Evolutionary conservation across 2,329 filamentous ascomycete species (phyloP).

Genomic region (Tolypocladium ophioglossoides): DNA sequence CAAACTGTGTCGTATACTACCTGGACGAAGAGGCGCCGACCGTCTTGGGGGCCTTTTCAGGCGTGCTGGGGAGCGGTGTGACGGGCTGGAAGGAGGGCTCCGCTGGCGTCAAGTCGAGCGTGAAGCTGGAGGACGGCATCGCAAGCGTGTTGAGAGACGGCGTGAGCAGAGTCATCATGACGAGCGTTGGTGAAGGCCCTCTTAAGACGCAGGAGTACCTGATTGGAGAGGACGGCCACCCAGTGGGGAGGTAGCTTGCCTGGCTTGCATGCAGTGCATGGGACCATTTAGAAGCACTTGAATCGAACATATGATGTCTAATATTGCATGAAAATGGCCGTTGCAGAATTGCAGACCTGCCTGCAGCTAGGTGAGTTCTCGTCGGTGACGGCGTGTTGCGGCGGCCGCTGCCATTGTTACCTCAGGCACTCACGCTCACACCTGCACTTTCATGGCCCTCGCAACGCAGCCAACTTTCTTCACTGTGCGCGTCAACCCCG

Average conservation of each 20-base stretch:
- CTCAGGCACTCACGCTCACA: not conserved
- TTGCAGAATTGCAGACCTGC: not conserved
- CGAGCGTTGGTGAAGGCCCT: slow-evolving; percentile 83
- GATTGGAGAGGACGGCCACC: slow-evolving; percentile 54
- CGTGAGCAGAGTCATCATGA: slow-evolving; percentile 82
- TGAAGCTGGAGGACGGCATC: slow-evolving; percentile 56
- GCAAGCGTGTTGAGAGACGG: slow-evolving; percentile 61
- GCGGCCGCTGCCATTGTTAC: not conserved
- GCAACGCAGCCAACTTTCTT: not conserved
- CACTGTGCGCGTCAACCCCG: not conserved
- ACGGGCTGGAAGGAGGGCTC: slow-evolving; percentile 60
- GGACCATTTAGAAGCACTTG: not conserved
- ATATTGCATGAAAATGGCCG: not conserved
- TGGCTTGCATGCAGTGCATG: not conserved
- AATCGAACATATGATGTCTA: not conserved
- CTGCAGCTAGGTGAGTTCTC: too few relatives aligned
- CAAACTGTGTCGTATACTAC: slow-evolving; percentile 96
- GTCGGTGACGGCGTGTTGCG: not conserved
- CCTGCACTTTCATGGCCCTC: not conserved
- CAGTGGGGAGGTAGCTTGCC: slow-evolving; percentile 19
- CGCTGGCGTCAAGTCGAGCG: slow-evolving; percentile 39
- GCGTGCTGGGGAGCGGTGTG: slow-evolving; percentile 45
- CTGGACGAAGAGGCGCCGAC: slow-evolving; percentile 63
- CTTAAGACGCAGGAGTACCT: slow-evolving; percentile 68
- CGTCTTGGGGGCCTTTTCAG: slow-evolving; percentile 71